These are phyloP conservation scores for Acanthamoeba culbertsoni DNA, from an alignment of 208 protist species.

Conservation along the genomic window DNA sequence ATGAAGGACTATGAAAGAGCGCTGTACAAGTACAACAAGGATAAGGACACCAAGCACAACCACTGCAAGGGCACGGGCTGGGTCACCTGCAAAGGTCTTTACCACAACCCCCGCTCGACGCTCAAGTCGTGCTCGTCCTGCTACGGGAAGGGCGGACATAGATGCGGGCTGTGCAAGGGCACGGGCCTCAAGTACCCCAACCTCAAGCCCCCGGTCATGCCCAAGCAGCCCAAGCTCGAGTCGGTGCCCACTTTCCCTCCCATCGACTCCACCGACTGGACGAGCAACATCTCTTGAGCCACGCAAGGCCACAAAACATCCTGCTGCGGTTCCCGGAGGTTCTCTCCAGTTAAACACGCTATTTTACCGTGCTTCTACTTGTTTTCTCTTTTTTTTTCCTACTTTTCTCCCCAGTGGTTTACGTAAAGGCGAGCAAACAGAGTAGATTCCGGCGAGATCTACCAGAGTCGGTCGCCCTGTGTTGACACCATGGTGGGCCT, in stretches of 20 bases:
- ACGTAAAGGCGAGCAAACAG: too few species aligned
- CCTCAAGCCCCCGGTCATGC: background rate
- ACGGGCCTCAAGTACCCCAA: background rate
- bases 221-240: background rate
- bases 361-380: too few species aligned
- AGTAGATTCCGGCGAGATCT: too few species aligned
- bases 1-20: background rate
- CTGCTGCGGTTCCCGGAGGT: too few species aligned
- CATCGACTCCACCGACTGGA: constrained; percentile 6
- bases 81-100: background rate
- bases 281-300: background rate
- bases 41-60: background rate
- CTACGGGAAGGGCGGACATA: constrained; percentile 2
- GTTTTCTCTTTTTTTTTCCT: too few species aligned
- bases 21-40: background rate
- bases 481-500: too few species aligned
- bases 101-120: background rate
- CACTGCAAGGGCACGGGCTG: background rate
- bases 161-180: background rate
- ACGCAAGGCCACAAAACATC: too few species aligned
- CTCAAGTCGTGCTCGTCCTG: background rate
- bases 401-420: too few species aligned
- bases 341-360: too few species aligned
- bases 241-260: background rate
- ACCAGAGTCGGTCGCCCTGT: too few species aligned